Base-by-base conservation (phyloP, 2,329 filamentous ascomycete genomes). In the Fusarium circinatum region DNA sequence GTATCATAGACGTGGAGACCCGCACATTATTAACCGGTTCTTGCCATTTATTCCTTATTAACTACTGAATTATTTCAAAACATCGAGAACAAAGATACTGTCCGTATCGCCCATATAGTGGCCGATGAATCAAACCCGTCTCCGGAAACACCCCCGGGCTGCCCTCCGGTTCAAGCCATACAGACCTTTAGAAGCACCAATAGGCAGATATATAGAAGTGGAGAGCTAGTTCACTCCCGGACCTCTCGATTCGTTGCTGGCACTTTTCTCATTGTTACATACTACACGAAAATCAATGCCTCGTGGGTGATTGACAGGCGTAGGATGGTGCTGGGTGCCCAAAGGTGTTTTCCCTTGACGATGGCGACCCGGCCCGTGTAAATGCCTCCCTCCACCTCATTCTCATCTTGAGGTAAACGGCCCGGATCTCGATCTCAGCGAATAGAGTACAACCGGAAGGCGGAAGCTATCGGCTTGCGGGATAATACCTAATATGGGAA, bases 101-200 rank as follows among this genome's bases (percentile, higher is more conserved):
- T n/a, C 55, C 49, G 28, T 47, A 30, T 54, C 57, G 52, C 17
- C 70, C 58, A 48, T 57, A 54, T 51, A 38, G 49, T 63, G 71
- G 41, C 71, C 64, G 68, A 75, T 61, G 54, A 60, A 75, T 65
- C 60, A 61, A 73, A 54, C 42, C 64, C 56, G 49, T 56, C 60
- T 47, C 75, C 75, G 75, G 68, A 49, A 65, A 68, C 72, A 70
- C 58, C 70, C 68, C 75, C 71, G 70, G 75, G 45, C 62, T 62
- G 56, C 41, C 47, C 71, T 63, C 73, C 75, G 67, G 71, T 62
- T 59, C 52, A 59, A 72, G 47, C 59, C 49, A 48, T 61, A 57
- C 47, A 52, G 56, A 65, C 49, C 30, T 70, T 54, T 48, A 57
- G 49, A 67, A 65, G 42, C 51, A 44, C 52, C 63, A 69, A 49